Evolutionary conservation across 305 asterid species (phyloP).

Genomic region (Nicotiana rustica): DNA sequence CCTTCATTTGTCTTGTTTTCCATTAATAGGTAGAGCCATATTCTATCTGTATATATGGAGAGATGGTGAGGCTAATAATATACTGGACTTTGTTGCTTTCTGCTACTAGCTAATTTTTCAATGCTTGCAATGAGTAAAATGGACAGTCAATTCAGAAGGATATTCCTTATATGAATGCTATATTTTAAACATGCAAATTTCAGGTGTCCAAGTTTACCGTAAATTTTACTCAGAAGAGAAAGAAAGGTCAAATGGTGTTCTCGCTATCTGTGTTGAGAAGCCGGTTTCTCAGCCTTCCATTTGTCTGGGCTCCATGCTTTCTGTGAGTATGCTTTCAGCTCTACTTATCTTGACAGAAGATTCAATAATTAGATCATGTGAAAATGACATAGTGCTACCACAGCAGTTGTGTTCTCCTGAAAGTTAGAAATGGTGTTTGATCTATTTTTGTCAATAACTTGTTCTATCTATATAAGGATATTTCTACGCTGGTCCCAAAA

Average conservation of each 20-base stretch:
- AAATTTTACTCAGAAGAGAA: slow-evolving; percentile 81
- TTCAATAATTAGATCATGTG: background rate
- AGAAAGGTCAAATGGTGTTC: slow-evolving; percentile 76
- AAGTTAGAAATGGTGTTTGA: background rate
- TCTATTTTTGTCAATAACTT: background rate
- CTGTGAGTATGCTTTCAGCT: slow-evolving; percentile 54
- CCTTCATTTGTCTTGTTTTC: background rate
- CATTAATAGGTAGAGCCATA: background rate
- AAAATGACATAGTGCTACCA: slow-evolving; percentile 4
- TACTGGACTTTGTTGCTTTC: background rate
- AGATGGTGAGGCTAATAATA: background rate
- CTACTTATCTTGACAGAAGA: background rate
- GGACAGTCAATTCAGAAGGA: background rate
- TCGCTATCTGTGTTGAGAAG: slow-evolving; percentile 62
- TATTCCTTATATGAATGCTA: slow-evolving; percentile 23
- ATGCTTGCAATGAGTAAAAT: slow-evolving; percentile 15
- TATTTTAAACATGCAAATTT: slow-evolving; percentile 37
- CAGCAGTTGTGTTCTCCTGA: background rate
- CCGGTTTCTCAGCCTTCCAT: slow-evolving; percentile 56
- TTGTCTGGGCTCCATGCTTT: slow-evolving; percentile 61
- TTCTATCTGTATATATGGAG: slow-evolving; percentile 12
- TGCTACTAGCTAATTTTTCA: background rate
- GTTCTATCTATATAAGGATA: background rate
- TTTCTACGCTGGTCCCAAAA: background rate
- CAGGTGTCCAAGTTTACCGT: slow-evolving; percentile 84